phyloP scores from a whole-genome alignment of 2,329 filamentous ascomycete species.

The Thelonectria rubi region DNA sequence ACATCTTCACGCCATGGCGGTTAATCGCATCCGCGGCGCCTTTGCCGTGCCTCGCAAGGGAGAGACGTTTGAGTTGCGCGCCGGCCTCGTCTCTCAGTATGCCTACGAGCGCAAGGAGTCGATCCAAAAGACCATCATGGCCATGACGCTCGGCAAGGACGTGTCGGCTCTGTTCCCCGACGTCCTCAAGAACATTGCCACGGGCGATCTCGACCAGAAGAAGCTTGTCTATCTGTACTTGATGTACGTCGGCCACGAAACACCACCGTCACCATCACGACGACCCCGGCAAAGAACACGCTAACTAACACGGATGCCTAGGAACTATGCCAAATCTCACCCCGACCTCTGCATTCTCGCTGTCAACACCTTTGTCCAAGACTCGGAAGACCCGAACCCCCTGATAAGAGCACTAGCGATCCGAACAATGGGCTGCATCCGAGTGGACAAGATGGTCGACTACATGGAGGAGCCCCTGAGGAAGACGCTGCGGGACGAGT shows the following conservation, averaged over 20 bases:
- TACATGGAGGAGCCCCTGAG: constrained; percentile 99
- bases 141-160: constrained; percentile 98
- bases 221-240: constrained; percentile 98
- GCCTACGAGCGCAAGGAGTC: constrained; percentile 98
- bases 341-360: constrained; percentile 98
- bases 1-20: constrained; percentile 74
- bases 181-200: constrained; percentile 98
- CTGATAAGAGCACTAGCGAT: constrained; percentile 94
- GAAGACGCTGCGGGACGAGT: constrained; percentile 96
- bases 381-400: constrained; percentile 97
- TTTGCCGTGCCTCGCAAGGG: constrained; percentile 94
- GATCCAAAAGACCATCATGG: constrained; percentile 99
- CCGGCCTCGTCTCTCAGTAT: constrained; percentile 97
- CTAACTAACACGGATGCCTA: constrained; percentile 48
- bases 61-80: constrained; percentile 96
- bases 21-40: constrained; percentile 94
- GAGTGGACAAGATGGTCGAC: constrained; percentile 99
- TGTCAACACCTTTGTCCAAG: constrained; percentile 99
- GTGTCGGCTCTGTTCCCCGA: constrained; percentile 97
- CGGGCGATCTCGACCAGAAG: constrained; percentile 94
- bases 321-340: constrained; percentile 99
- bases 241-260: constrained; percentile 69
- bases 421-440: constrained; percentile 97
- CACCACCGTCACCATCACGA: neutral
- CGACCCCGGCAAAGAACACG: constrained; percentile 18